These are phyloP conservation scores for Phytophthora europaea DNA, from an alignment of 352 stramenopile genomes.

Conservation along the genomic window DNA sequence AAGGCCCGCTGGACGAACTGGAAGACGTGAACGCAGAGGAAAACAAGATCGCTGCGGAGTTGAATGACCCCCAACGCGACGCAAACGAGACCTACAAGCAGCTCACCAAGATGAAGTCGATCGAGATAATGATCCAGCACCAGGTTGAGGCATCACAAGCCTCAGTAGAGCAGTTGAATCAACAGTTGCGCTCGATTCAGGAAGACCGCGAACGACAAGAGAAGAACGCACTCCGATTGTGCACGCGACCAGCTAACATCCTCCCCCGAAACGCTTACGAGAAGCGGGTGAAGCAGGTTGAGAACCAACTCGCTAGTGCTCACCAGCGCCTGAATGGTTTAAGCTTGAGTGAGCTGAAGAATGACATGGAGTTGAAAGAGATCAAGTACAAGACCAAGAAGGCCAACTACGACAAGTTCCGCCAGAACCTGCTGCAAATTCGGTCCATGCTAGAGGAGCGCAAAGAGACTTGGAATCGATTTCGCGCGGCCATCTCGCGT, in stretches of 20 bases:
- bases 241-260: background rate
- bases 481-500: background rate
- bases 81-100: background rate
- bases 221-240: background rate
- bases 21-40: slow-evolving; percentile 46
- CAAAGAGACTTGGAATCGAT: background rate
- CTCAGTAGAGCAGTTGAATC: background rate
- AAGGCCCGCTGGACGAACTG: slow-evolving; percentile 55
- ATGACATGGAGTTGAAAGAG: background rate
- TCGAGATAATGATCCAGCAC: background rate
- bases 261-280: background rate
- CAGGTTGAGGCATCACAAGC: background rate
- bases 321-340: background rate
- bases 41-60: background rate
- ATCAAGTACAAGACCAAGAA: slow-evolving; percentile 1
- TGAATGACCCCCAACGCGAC: background rate
- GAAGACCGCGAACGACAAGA: background rate
- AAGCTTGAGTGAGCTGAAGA: background rate
- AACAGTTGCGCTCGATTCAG: background rate
- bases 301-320: background rate
- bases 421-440: background rate
- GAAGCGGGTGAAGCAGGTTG: background rate
- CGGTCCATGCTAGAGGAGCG: background rate
- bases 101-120: background rate
- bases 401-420: slow-evolving; percentile 4